Base-by-base conservation (phyloP, 1,284 basidiomycete genomes). In the Erythrobasidium hasegawianum region DNA sequence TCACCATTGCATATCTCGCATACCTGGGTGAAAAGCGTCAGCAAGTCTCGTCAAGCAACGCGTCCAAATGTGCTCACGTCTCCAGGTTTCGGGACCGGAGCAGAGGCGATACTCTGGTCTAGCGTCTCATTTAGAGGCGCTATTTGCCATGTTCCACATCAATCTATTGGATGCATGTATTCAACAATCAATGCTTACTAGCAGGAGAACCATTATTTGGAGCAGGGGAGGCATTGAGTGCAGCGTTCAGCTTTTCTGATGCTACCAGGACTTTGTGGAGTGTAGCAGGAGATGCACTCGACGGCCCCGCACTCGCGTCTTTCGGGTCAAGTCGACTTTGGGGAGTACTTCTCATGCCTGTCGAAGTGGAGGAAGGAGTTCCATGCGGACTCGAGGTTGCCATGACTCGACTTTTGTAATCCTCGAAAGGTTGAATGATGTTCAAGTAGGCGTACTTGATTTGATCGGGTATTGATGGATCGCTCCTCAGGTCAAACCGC, bases 401-500 rank as follows among this genome's bases (percentile, higher is more conserved):
- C 71, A 71, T 76, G 69, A 70, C 70, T 68, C 49, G 71, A 69
- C 87, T 85, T 65, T 87, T 86, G 77, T 92, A 97, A 74, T 88
- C 85, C 75, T 98, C 95, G 75, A 92, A 99, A 8, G 95, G 96
- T 38, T 90, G 82, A 71, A 99, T 89, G 76, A 98, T 89, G 64
- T 87, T 86, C 64, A 83, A 83, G 78, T 97, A 98, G 2, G 93
- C 90, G 71, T 86, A 87, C 79, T 90, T 92, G 77, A 97, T 84
- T 75, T 92, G 87, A 1, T 88, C 87, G 9, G 90, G 88, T 59
- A 94, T 82, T 53, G 88, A 88, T 16, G 88, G 87, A 41, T 71
- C 72, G 14, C 40, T 54, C 13, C 68, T 67, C 10, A 68, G 58
- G 56, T 73, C 72, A 64, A 71, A 74, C 40, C 74, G 72, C 61